These are phyloP conservation scores for Yamadazyma buinensis DNA, from an alignment of 1,139 yeast genomes.

Conservation along the genomic window DNA sequence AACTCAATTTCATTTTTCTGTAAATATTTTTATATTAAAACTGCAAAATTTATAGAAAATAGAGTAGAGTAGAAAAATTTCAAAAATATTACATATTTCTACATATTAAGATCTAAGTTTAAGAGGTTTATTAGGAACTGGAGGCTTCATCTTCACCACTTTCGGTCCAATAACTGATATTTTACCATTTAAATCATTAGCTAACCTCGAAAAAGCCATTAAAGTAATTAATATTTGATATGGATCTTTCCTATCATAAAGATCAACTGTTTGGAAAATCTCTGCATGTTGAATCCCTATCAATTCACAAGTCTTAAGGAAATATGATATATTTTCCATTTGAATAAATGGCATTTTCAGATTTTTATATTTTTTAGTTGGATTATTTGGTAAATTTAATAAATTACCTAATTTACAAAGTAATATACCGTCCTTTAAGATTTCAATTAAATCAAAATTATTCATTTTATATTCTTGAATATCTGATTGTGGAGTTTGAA, in stretches of 20 bases:
- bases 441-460: conserved; percentile 39
- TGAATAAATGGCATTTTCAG: conserved; percentile 82
- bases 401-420: conserved; percentile 50
- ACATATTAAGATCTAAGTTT: conserved; percentile 2
- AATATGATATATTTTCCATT: conserved; percentile 83
- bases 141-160: conserved; percentile 31
- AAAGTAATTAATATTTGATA: conserved; percentile 73
- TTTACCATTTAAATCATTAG: conserved; percentile 32
- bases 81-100: too few species aligned
- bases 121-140: conserved; percentile 36
- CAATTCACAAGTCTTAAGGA: conserved; percentile 54
- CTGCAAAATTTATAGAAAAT: too few species aligned
- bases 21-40: too few species aligned
- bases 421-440: conserved; percentile 62
- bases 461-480: conserved; percentile 13
- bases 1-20: too few species aligned
- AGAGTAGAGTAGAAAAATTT: too few species aligned
- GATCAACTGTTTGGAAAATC: conserved; percentile 76
- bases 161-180: conserved; percentile 34
- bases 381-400: conserved; percentile 36
- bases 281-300: conserved; percentile 83
- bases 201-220: conserved; percentile 63
- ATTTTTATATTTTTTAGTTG: conserved; percentile 47
- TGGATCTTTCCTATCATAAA: conserved; percentile 71
- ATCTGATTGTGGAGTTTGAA: conserved; percentile 19